Evolutionary conservation across 169 alveolate species (phyloP), one percentile per base, ranked within the genome.

Genomic region (Eimeria maxima): DNA sequence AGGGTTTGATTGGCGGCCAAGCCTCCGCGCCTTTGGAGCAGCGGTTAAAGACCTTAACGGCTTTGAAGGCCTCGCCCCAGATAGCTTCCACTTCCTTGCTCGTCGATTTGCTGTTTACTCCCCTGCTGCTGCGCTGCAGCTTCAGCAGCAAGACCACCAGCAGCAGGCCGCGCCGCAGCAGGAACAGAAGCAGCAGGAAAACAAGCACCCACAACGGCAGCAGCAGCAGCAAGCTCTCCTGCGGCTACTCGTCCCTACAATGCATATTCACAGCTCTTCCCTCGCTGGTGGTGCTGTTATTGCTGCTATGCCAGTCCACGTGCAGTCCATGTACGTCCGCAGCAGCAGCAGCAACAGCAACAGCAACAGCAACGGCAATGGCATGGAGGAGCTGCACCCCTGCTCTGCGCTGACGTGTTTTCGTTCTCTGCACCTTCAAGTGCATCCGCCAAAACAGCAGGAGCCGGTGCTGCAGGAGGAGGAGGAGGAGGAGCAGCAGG

Each of bases 101-200:
- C 78, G 78, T 63, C n/a, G n/a, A 76, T 84, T 84, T 44, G 93
- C 93, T 16, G 63, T 84, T n/a, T 84, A 84, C 60, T 84, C 93
- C 10, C 93, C 93, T 57, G 93, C 93, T 84, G 93, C 93, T 57
- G 27, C 80, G 53, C 63, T 57, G 73, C 93, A 84, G 80, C 63
- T 14, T 38, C 93, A 60, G 74, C 80, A 53, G 29, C 80, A 63
- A n/a, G n/a, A 76, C 16, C 63, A 42, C 8, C 87, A 42, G 44
- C 65, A 76, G 87, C 38, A 76, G 33, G 44, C 3, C 7, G 57
- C 29, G 84, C 84, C 29, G 84, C 87, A 76, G 65, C 87, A 76
- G 33, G 65, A 76, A 76, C 63, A 47, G 63, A 8, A 38, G 33
- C 87, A 76, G 20, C 78, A 69, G 78, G 78, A 69, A 69, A 65